Conservation (phyloP, 1,284 basidiomycete species). For the Wallemia hederae region DNA sequence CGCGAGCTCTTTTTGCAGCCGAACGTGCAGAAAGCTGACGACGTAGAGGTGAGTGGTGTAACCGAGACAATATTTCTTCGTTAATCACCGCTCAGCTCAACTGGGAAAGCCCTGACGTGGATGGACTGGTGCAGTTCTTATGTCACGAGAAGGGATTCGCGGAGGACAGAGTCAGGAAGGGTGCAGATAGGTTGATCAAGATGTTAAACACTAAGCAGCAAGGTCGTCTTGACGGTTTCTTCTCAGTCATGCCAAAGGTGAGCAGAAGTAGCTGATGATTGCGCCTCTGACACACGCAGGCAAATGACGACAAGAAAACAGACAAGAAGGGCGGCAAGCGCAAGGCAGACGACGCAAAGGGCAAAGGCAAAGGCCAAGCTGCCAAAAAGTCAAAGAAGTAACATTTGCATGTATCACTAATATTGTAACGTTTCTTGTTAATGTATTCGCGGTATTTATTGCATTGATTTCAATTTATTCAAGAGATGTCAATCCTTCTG, state of each 20-base stretch:
- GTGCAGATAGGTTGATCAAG: conserved; percentile 71
- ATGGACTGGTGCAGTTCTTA: conserved; percentile 78
- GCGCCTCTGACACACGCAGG: too few species aligned
- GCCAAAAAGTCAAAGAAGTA: background rate
- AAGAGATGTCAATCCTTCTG: conserved; percentile 16
- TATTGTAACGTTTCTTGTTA: background rate
- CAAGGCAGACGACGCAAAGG: background rate
- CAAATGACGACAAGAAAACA: background rate
- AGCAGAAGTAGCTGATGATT: too few species aligned
- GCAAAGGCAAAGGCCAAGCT: too few species aligned
- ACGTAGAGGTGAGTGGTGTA: conserved; percentile 40
- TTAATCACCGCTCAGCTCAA: conserved; percentile 31
- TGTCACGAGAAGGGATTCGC: conserved; percentile 92
- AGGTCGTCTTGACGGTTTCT: conserved; percentile 84
- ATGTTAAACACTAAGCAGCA: conserved; percentile 77
- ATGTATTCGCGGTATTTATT: background rate
- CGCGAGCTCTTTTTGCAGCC: conserved; percentile 68
- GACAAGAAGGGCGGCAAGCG: background rate
- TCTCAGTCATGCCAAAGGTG: conserved; percentile 34
- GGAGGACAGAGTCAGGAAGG: conserved; percentile 91
- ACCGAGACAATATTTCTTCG: background rate
- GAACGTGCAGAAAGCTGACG: conserved; percentile 55
- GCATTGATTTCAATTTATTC: background rate
- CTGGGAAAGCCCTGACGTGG: conserved; percentile 78
- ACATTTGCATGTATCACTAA: background rate